phyloP scores from a whole-genome alignment of 129 eudicot genomes.

The Sambucus nigra region DNA sequence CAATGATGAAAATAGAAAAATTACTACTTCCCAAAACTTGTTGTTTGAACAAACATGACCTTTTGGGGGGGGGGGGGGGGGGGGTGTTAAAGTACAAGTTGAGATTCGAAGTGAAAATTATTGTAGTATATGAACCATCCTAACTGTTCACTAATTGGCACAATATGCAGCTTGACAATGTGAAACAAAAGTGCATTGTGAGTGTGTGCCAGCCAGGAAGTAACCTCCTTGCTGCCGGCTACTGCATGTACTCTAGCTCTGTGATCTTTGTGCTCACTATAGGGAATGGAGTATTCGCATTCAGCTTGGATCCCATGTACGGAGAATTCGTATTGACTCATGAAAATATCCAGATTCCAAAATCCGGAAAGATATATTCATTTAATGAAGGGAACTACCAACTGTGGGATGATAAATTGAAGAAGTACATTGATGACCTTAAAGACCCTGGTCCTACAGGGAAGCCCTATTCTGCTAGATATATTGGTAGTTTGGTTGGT shows the following conservation, averaged over 20 bases:
- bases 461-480: slow-evolving; percentile 88
- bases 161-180: slow-evolving; percentile 54
- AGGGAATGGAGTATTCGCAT: slow-evolving; percentile 74
- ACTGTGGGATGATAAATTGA: slow-evolving; percentile 89
- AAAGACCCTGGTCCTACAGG: slow-evolving; percentile 93
- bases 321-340: slow-evolving; percentile 94
- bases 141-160: neutral
- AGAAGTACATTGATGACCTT: slow-evolving; percentile 78
- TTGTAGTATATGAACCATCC: neutral
- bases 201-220: slow-evolving; percentile 90
- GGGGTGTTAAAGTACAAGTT: too few relatives aligned
- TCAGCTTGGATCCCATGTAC: slow-evolving; percentile 87
- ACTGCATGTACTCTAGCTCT: slow-evolving; percentile 98
- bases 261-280: slow-evolving; percentile 79
- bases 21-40: too few relatives aligned
- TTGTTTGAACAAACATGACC: neutral
- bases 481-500: slow-evolving; percentile 92
- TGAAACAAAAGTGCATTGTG: slow-evolving; percentile 57
- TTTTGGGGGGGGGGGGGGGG: too few relatives aligned
- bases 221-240: slow-evolving; percentile 95
- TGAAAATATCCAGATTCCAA: slow-evolving; percentile 76
- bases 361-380: slow-evolving; percentile 74
- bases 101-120: neutral
- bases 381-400: slow-evolving; percentile 95
- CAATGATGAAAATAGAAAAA: too few relatives aligned